A percentile compares a stretch with the other conserved stretches of the same genome.
phyloP scores from a whole-genome alignment of 2,329 filamentous ascomycete genomes.

The Colletotrichum cuscutae region DNA sequence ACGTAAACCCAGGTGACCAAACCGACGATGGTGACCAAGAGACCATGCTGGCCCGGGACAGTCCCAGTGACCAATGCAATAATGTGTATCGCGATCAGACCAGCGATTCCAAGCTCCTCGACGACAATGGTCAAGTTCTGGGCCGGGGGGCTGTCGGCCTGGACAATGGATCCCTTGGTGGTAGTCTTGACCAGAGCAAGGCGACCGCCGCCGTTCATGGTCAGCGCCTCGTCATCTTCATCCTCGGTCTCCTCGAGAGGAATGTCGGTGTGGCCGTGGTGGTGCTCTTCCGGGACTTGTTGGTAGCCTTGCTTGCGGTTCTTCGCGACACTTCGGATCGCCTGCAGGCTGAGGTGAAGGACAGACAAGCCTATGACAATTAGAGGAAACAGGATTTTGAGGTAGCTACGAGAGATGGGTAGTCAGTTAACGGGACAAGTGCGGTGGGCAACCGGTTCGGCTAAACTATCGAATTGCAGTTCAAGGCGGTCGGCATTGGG shows the following conservation, averaged over 20 bases:
- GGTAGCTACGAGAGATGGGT: constrained; percentile 65
- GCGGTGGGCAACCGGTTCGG: neutral
- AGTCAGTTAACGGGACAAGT: neutral
- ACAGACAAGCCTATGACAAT: constrained; percentile 77
- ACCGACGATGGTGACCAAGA: constrained; percentile 71
- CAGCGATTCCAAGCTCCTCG: constrained; percentile 80
- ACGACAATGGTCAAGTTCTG: constrained; percentile 76
- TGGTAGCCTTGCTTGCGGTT: constrained; percentile 68
- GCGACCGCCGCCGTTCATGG: constrained; percentile 64
- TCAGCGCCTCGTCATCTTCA: constrained; percentile 68
- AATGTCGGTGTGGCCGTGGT: constrained; percentile 61
- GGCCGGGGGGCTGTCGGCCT: constrained; percentile 79
- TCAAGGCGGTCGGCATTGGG: neutral
- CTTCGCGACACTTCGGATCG: constrained; percentile 62
- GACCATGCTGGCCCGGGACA: constrained; percentile 67
- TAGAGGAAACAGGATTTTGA: constrained; percentile 83
- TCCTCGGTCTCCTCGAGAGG: constrained; percentile 61
- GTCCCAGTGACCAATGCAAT: constrained; percentile 67
- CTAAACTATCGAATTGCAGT: too few species aligned
- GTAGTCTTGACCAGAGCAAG: constrained; percentile 69
- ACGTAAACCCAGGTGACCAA: constrained; percentile 85
- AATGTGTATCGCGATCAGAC: constrained; percentile 76
- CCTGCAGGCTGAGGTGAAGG: constrained; percentile 70
- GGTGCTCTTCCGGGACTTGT: constrained; percentile 56
- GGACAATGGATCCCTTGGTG: constrained; percentile 70